Percentiles rank a stretch among this genome's conserved stretches.
phyloP scores from a whole-genome alignment of 2,329 filamentous ascomycete genomes.

The Neonectria punicea region DNA sequence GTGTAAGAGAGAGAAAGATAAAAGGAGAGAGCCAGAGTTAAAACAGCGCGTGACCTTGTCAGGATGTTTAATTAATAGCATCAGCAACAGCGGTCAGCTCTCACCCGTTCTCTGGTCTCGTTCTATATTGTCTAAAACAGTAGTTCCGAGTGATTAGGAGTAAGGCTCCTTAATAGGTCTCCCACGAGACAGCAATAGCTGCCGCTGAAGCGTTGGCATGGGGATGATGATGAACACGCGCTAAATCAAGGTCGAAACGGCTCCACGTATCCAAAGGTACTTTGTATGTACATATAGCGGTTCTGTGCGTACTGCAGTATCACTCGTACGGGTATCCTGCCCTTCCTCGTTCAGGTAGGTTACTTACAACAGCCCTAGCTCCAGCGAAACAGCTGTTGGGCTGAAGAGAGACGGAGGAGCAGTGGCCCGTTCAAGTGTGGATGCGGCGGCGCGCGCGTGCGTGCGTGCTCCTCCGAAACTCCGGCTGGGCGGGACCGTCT shows the following conservation, averaged over 20 bases:
- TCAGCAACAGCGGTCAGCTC: neutral
- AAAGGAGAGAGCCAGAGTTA: neutral
- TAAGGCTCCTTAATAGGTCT: neutral
- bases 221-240: constrained; percentile 22
- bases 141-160: neutral
- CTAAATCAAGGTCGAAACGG: constrained; percentile 13
- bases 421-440: constrained; percentile 3
- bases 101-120: neutral
- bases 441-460: neutral
- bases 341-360: neutral
- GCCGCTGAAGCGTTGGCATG: constrained; percentile 26
- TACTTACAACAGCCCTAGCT: neutral
- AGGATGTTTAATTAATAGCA: neutral
- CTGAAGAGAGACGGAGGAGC: neutral
- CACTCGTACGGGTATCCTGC: neutral
- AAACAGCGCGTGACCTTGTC: neutral
- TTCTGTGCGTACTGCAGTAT: neutral
- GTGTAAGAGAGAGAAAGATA: neutral
- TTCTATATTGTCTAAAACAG: neutral
- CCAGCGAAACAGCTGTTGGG: neutral
- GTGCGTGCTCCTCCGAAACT: constrained; percentile 35
- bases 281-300: no score
- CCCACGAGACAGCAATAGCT: constrained; percentile 23
- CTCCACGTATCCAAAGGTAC: neutral
- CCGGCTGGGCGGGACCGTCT: constrained; percentile 38